phyloP scores from a whole-genome alignment of 768 basidiomycete genomes.

The Phaffia australis region DNA sequence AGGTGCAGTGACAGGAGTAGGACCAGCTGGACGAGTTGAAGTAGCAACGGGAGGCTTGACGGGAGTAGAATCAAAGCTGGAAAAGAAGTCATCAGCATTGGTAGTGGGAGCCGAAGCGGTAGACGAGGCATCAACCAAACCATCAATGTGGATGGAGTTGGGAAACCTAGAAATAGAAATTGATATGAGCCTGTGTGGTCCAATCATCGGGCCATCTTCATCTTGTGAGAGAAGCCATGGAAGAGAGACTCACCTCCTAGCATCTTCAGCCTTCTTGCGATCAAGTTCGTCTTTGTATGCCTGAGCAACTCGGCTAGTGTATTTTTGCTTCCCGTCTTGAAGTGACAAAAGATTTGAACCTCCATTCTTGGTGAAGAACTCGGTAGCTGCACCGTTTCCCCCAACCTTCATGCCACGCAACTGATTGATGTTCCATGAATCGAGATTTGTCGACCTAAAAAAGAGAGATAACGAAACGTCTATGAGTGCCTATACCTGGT shows the following conservation, averaged over 20 bases:
- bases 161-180: conserved; percentile 50
- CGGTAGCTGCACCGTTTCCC: conserved; percentile 73
- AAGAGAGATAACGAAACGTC: not conserved
- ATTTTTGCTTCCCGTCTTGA: conserved; percentile 77
- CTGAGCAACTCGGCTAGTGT: conserved; percentile 69
- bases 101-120: conserved; percentile 39
- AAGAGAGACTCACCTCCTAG: conserved; percentile 45
- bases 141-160: conserved; percentile 64
- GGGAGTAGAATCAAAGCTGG: conserved; percentile 73
- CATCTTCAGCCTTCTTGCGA: conserved; percentile 66
- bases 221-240: not conserved
- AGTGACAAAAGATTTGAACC: conserved; percentile 58
- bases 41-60: conserved; percentile 44
- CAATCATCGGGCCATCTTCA: not conserved
- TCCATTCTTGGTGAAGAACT: conserved; percentile 84
- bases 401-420: conserved; percentile 93
- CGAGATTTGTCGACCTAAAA: conserved; percentile 83
- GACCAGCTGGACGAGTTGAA: conserved; percentile 43
- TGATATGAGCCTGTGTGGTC: not conserved
- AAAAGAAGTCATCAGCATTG: conserved; percentile 86
- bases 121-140: conserved; percentile 45
- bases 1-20: conserved; percentile 27
- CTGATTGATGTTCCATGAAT: conserved; percentile 82
- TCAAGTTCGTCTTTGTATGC: conserved; percentile 87
- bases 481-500: conserved; percentile 12